These are phyloP conservation scores for Mucor racemosus DNA, from an alignment of 371 early-diverging fungal species.

Conservation along the genomic window DNA sequence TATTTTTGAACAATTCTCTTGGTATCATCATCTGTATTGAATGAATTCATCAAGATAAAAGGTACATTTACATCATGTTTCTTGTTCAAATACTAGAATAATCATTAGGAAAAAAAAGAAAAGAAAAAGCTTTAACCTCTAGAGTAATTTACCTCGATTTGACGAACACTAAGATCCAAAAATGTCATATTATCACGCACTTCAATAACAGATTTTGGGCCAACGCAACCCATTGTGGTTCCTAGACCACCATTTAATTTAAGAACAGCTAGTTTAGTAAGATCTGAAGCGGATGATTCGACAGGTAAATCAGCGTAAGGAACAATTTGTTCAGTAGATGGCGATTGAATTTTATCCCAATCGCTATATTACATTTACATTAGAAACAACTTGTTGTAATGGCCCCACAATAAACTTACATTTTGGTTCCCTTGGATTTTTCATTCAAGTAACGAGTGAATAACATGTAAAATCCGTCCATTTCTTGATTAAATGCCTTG, in stretches of 20 bases:
- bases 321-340: conserved; percentile 85
- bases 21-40: conserved; percentile 99
- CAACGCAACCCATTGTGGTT: conserved; percentile 99
- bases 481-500: conserved; percentile 64
- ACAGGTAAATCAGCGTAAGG: conserved; percentile 73
- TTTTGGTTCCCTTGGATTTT: conserved; percentile 77
- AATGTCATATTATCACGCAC: conserved; percentile 99
- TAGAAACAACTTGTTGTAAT: not conserved
- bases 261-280: conserved; percentile 96
- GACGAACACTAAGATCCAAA: conserved; percentile 97
- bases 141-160: conserved; percentile 82
- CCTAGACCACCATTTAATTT: conserved; percentile 99
- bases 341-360: conserved; percentile 94
- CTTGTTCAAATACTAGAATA: conserved; percentile 84
- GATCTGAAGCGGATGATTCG: conserved; percentile 55
- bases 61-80: conserved; percentile 92
- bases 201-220: conserved; percentile 99
- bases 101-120: not conserved
- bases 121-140: not conserved
- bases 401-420: conserved; percentile 61
- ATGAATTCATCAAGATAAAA: conserved; percentile 99
- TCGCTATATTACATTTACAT: conserved; percentile 55
- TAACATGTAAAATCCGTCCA: conserved; percentile 92
- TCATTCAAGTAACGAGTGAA: conserved; percentile 88
- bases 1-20: conserved; percentile 97